Conservation (phyloP, 805 yeast genomes). For the Wickerhamiella qilinensis region DNA sequence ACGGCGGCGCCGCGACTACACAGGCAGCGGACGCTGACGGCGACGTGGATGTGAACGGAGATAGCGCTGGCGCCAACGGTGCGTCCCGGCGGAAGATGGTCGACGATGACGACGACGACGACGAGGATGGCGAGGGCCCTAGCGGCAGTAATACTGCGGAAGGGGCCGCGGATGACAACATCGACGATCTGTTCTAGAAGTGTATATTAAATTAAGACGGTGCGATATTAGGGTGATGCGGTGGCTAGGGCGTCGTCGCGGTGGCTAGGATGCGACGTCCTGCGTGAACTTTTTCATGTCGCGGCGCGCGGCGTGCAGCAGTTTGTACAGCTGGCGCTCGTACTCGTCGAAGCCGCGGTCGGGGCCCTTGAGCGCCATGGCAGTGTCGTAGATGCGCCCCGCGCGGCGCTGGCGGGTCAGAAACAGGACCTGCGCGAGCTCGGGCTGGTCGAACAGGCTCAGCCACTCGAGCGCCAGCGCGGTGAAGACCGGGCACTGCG, state of each 20-base stretch:
- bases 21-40: too few species aligned
- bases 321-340: constrained; percentile 14
- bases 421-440: constrained; percentile 33
- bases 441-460: constrained; percentile 47
- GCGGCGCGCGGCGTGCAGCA: constrained; percentile 19
- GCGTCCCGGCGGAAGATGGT: constrained; percentile 5
- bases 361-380: constrained; percentile 31
- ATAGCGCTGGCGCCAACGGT: too few species aligned
- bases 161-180: constrained; percentile 5
- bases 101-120: constrained; percentile 9
- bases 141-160: too few species aligned
- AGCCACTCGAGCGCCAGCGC: constrained; percentile 65
- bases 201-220: too few species aligned
- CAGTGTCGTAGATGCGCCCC: constrained; percentile 54
- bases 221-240: not conserved
- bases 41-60: too few species aligned
- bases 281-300: constrained; percentile 16
- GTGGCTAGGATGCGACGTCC: too few species aligned
- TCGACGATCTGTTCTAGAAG: not conserved
- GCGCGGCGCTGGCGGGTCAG: constrained; percentile 49
- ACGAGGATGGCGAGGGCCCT: constrained; percentile 9
- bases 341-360: constrained; percentile 31
- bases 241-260: not conserved
- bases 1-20: too few species aligned
- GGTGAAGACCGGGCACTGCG: constrained; percentile 52